Base-by-base conservation (phyloP, 2,329 filamentous ascomycete genomes). In the Endoconidiophora laricicola region DNA sequence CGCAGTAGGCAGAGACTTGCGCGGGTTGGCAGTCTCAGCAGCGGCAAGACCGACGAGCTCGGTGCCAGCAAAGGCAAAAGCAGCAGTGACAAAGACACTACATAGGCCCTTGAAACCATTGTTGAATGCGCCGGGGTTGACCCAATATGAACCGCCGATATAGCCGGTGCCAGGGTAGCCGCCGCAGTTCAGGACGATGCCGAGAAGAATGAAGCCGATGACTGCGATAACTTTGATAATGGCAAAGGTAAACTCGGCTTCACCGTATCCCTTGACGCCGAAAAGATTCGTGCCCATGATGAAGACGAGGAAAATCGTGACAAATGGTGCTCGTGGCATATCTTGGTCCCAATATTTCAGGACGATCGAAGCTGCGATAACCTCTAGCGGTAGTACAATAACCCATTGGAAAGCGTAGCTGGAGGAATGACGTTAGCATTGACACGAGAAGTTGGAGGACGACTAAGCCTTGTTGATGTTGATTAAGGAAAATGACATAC, bases 321-420 rank as follows among this genome's bases (percentile, higher is more conserved):
- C 85, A 66, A 85, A 95, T 24, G 84, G 80, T 48, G 81, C 78
- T 55, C 79, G 78, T 24, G 78, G 73, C 50, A 86, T 64, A 29
- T 63, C 56, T 0, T 72, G 62, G 48, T 79, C 76, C 87, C 87
- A 94, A 60, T 84, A 94, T 29, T 79, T 73, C 49, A 94, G 79
- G 0, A 86, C 93, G 20, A 94, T 78, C 2, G 86, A 83, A 2
- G 86, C 87, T 2, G 86, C 84, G 54, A 94, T 86, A 51, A 94
- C 82, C 63, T 94, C 87, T 37, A 94, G 70, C 0, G 87, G 87
- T 29, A 94, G 65, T 0, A 88, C 78, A 36, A 86, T 74, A 2
- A 94, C 72, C 88, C 88, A 94, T 65, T 93, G 84, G 57, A 94
- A 63, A 3, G 84, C 85, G 62, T 94, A 93, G 60, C 80, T 85